Conservation (phyloP, 2,329 filamentous ascomycete species). For the Geosmithia morbida region DNA sequence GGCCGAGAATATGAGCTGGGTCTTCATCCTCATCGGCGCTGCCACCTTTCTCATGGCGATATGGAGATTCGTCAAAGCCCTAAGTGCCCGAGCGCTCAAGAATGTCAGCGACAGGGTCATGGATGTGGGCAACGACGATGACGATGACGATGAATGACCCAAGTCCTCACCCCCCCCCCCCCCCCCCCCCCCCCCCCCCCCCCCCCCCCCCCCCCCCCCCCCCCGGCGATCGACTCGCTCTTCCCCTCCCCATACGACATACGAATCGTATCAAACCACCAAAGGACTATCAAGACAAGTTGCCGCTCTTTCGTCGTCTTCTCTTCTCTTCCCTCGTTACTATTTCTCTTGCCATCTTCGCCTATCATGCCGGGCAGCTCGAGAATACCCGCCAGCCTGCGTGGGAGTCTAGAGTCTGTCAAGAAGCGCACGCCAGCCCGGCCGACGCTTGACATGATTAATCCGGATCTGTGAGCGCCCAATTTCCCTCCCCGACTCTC, state of each 20-base stretch:
- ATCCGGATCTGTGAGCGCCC: constrained; percentile 52
- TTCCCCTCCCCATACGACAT: too few relatives aligned
- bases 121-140: constrained; percentile 55
- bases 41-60: constrained; percentile 70
- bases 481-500: not conserved
- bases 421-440: constrained; percentile 37
- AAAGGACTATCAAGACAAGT: too few relatives aligned
- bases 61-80: constrained; percentile 66
- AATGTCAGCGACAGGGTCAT: constrained; percentile 66
- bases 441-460: constrained; percentile 44
- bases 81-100: constrained; percentile 60
- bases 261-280: too few relatives aligned
- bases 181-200: too few relatives aligned
- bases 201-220: too few relatives aligned
- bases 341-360: too few relatives aligned
- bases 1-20: constrained; percentile 63
- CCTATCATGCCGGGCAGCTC: constrained; percentile 50
- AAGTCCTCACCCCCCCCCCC: too few relatives aligned
- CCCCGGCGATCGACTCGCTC: too few relatives aligned
- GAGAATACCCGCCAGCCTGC: constrained; percentile 55
- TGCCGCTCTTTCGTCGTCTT: too few relatives aligned
- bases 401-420: constrained; percentile 49
- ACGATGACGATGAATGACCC: constrained; percentile 39
- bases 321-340: too few relatives aligned
- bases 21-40: constrained; percentile 67